Conservation (phyloP, 2,329 filamentous ascomycete species). For the Fusarium papillatum region DNA sequence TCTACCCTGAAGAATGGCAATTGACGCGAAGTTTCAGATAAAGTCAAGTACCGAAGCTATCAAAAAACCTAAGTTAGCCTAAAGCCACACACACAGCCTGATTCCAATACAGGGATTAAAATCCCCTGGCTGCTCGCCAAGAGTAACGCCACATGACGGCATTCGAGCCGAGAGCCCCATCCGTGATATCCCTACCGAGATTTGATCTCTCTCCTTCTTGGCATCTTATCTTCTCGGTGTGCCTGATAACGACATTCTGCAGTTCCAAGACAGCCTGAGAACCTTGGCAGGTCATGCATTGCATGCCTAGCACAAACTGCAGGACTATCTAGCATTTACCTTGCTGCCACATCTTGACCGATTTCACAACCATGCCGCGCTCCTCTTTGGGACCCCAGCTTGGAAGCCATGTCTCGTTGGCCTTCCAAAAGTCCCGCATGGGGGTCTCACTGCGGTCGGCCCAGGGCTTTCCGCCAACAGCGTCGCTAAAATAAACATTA, state of each 20-base stretch:
- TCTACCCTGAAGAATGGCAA: neutral
- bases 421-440: slow-evolving; percentile 57
- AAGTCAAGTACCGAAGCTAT: neutral
- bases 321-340: slow-evolving; percentile 43
- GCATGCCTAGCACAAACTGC: neutral
- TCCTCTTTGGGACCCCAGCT: slow-evolving; percentile 49
- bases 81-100: neutral
- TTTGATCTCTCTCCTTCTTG: neutral
- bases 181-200: neutral
- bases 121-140: neutral
- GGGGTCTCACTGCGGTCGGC: slow-evolving; percentile 54
- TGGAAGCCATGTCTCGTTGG: slow-evolving; percentile 54
- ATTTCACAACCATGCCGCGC: slow-evolving; percentile 58
- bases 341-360: slow-evolving; percentile 60
- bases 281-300: neutral
- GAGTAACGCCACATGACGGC: neutral
- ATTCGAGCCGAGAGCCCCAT: neutral
- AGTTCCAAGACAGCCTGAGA: neutral
- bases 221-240: neutral
- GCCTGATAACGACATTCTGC: neutral
- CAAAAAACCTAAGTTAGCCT: neutral
- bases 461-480: slow-evolving; percentile 59
- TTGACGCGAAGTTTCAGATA: neutral
- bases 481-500: slow-evolving; percentile 48
- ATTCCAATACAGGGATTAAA: neutral